Percentiles rank a stretch among this genome's conserved stretches.
phyloP scores from a whole-genome alignment of 2,329 filamentous ascomycete genomes.

The Diaporthe citri region DNA sequence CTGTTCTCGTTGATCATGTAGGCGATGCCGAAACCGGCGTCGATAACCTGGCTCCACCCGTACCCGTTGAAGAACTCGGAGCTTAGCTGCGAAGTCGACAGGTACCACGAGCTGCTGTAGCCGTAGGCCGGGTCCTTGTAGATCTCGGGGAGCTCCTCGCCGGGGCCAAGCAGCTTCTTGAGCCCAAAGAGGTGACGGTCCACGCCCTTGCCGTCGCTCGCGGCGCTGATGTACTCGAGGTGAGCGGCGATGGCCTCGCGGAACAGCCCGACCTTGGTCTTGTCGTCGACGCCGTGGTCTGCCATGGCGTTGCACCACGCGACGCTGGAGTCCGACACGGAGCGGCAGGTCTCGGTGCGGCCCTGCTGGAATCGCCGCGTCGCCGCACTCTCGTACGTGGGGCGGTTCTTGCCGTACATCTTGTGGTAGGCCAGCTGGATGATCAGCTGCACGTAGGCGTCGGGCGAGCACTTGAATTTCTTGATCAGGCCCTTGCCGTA shows the following conservation, averaged over 20 bases:
- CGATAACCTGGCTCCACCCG: slow-evolving; percentile 97
- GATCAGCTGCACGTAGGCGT: slow-evolving; percentile 98
- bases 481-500: slow-evolving; percentile 99
- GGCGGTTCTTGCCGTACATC: slow-evolving; percentile 98
- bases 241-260: slow-evolving; percentile 85
- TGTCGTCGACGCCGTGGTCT: slow-evolving; percentile 73
- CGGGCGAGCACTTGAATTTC: slow-evolving; percentile 98
- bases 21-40: slow-evolving; percentile 95
- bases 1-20: slow-evolving; percentile 99
- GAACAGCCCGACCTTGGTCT: slow-evolving; percentile 80
- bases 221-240: slow-evolving; percentile 90
- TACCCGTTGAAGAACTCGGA: slow-evolving; percentile 99
- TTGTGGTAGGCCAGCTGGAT: slow-evolving; percentile 99
- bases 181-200: slow-evolving; percentile 97
- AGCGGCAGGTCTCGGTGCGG: slow-evolving; percentile 94
- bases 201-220: slow-evolving; percentile 91
- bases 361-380: slow-evolving; percentile 96
- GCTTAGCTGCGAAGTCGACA: slow-evolving; percentile 90
- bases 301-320: slow-evolving; percentile 91
- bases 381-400: slow-evolving; percentile 96
- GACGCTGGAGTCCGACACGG: slow-evolving; percentile 90
- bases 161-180: slow-evolving; percentile 87
- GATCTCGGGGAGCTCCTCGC: slow-evolving; percentile 84
- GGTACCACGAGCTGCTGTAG: slow-evolving; percentile 90
- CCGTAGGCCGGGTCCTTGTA: slow-evolving; percentile 88